Conservation (phyloP, 2,329 filamentous ascomycete species). For the Teratosphaeria pseudoeucalypti region DNA sequence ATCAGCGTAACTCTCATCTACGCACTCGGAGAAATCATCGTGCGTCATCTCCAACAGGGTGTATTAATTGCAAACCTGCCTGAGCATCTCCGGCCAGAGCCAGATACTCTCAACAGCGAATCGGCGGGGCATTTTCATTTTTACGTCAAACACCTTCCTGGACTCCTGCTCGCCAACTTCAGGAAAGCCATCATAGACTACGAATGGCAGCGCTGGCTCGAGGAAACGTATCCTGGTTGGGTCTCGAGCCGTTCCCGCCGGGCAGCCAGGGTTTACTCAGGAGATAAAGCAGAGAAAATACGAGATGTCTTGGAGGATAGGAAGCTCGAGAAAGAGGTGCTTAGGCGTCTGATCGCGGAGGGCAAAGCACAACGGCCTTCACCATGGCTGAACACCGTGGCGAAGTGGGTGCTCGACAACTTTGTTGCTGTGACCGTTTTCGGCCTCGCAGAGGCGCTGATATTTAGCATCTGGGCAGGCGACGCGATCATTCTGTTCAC, state of each 20-base stretch:
- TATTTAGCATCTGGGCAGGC: background rate
- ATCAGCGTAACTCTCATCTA: background rate
- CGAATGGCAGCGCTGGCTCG: background rate
- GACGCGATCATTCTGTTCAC: background rate
- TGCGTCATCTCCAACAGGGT: background rate
- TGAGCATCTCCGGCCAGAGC: background rate
- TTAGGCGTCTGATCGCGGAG: background rate
- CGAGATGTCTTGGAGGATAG: background rate
- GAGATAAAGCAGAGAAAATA: background rate
- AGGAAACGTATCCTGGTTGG: background rate
- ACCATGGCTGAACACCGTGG: background rate
- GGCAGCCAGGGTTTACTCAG: background rate
- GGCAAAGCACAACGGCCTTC: background rate
- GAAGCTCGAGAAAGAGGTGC: background rate
- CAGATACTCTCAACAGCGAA: background rate
- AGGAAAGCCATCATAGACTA: background rate
- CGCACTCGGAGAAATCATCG: background rate
- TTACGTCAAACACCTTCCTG: background rate
- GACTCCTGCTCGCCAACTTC: background rate
- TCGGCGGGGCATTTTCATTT: background rate
- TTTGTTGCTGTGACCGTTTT: background rate
- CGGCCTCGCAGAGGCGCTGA: background rate
- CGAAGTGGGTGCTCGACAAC: background rate
- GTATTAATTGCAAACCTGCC: background rate
- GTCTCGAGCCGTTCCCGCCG: background rate